Evolutionary conservation across 2,329 filamentous ascomycete genomes (phyloP), one percentile per base, ranked within the genome.

Genomic region (Penicillium sp.): DNA sequence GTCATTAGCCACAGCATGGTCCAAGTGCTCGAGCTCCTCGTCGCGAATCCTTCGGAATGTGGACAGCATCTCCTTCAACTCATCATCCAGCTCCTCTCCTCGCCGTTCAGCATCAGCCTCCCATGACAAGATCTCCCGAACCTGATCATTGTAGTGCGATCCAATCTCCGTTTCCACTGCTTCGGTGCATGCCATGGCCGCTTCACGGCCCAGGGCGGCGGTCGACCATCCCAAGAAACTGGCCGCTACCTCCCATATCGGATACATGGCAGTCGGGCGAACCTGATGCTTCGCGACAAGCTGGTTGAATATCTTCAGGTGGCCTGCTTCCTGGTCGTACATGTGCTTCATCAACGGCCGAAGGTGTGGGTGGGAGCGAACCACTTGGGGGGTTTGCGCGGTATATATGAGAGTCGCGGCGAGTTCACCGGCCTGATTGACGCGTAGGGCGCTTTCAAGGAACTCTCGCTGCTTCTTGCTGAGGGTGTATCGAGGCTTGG

Each of bases 161-260:
- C 93, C 93, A 53, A 98, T 98, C 74, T 97, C 93, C 6, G 91
- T 98, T 76, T 98, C 93, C 1, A 98, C 91, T 1, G 93, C 93
- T 71, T 98, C 93, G 0, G 93, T 97, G 67, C 93, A 98, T 10
- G 93, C 93, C 93, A 98, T 98, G 28, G 93, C 91, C 1, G 91
- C 90, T 71, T 97, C 89, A 40, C 89, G 81, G 0, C 93, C 90
- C 77, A 98, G 78, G 34, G 93, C 72, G 0, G 87, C 93, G 0
- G 93, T 98, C 4, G 81, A 79, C 89, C 93, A 96, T 14, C 93
- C 93, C 6, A 98, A 71, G 0, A 85, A 81, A 0, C 86, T 85
- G 1, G 93, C 87, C 9, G 90, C 81, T 6, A 82, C 76, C 35
- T 85, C 81, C 93, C 93, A 98, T 2, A 96, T 54, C 0, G 93